Conservation (phyloP, 2,329 filamentous ascomycete species). For the Penicillium sclerotiorum region DNA sequence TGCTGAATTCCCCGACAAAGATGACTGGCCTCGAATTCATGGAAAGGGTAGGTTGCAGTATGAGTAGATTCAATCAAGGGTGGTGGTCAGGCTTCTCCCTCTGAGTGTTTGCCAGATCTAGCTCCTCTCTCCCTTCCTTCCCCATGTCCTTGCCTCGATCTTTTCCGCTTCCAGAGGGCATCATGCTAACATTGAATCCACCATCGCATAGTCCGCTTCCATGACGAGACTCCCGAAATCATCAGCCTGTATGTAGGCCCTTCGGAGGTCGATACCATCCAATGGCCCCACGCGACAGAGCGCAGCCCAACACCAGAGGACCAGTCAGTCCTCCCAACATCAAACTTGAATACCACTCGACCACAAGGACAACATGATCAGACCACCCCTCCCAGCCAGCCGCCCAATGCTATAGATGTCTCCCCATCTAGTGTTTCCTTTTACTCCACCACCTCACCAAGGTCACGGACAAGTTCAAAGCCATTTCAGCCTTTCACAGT, state of each 20-base stretch:
- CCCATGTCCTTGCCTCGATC: too few relatives aligned
- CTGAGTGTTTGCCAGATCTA: too few relatives aligned
- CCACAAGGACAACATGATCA: too few relatives aligned
- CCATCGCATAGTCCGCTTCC: conserved; percentile 21
- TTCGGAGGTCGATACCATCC: not conserved
- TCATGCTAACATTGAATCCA: not conserved
- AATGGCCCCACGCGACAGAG: not conserved
- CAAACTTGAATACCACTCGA: not conserved
- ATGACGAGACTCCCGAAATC: conserved; percentile 26
- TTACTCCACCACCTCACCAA: conserved; percentile 5
- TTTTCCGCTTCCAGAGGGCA: too few relatives aligned
- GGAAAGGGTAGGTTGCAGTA: conserved; percentile 24
- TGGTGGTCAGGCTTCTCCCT: too few relatives aligned
- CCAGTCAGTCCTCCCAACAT: not conserved
- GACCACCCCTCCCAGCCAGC: not conserved
- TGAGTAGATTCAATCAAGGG: too few relatives aligned
- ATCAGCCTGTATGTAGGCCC: conserved; percentile 15
- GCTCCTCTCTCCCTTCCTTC: too few relatives aligned
- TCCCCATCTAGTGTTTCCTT: conserved; percentile 9
- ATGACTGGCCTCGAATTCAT: conserved; percentile 17
- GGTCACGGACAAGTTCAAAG: not conserved
- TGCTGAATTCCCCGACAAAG: conserved; percentile 18
- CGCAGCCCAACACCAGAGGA: not conserved
- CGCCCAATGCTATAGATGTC: not conserved
- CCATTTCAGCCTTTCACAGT: conserved; percentile 14